These are phyloP conservation scores for Aspergillus latus DNA, from an alignment of 2,329 filamentous ascomycete genomes.

Conservation along the genomic window DNA sequence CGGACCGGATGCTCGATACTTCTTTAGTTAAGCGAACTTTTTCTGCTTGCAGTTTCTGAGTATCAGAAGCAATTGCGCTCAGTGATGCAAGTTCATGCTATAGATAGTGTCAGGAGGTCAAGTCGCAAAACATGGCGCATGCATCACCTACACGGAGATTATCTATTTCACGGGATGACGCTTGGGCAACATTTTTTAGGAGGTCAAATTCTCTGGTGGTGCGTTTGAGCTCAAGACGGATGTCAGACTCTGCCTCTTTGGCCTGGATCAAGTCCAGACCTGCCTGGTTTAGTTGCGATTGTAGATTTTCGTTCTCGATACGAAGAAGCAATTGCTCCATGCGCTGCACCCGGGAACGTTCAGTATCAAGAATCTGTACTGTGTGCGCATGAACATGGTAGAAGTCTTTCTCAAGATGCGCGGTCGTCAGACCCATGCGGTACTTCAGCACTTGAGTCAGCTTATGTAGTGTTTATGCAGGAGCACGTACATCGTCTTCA, in stretches of 20 bases:
- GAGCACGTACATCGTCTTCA: constrained; percentile 26
- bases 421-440: constrained; percentile 53
- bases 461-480: not conserved
- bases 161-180: constrained; percentile 55
- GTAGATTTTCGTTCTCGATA: constrained; percentile 70
- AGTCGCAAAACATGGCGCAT: constrained; percentile 15
- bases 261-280: constrained; percentile 56
- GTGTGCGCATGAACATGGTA: constrained; percentile 64
- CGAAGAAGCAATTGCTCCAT: constrained; percentile 70
- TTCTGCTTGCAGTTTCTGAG: constrained; percentile 66
- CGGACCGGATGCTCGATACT: constrained; percentile 58
- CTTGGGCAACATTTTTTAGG: constrained; percentile 40
- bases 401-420: constrained; percentile 67
- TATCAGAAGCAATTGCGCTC: constrained; percentile 66
- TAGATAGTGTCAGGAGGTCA: not conserved
- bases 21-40: constrained; percentile 63
- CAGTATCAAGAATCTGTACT: constrained; percentile 69
- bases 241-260: constrained; percentile 43
- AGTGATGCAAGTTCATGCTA: constrained; percentile 72
- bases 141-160: constrained; percentile 52
- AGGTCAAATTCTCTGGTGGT: constrained; percentile 48
- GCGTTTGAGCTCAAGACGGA: constrained; percentile 51
- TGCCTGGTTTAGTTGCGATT: constrained; percentile 59
- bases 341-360: constrained; percentile 68
- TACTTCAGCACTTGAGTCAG: constrained; percentile 22